These are phyloP conservation scores for Trametes villosa DNA, from an alignment of 768 basidiomycete species.

Conservation along the genomic window DNA sequence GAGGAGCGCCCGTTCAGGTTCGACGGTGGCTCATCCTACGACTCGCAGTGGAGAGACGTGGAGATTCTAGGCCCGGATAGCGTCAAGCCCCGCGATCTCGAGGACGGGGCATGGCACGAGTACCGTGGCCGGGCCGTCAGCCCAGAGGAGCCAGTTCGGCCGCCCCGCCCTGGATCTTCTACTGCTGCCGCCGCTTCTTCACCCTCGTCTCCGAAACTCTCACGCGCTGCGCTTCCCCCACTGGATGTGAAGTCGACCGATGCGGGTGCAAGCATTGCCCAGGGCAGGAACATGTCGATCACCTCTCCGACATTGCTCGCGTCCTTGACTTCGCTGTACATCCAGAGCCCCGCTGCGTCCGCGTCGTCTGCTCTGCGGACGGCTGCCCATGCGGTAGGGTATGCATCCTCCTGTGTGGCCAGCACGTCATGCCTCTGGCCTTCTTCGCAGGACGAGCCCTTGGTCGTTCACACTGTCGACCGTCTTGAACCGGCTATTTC, in stretches of 20 bases:
- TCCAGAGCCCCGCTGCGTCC: conserved; percentile 10
- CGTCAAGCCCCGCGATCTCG: conserved; percentile 47
- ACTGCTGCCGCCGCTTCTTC: conserved; percentile 12
- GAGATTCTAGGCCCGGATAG: conserved; percentile 52
- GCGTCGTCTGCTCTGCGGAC: background rate
- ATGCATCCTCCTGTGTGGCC: background rate
- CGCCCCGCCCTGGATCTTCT: conserved; percentile 15
- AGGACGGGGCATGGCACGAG: conserved; percentile 40
- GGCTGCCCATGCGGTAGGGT: background rate
- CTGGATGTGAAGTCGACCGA: conserved; percentile 14
- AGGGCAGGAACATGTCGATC: conserved; percentile 17
- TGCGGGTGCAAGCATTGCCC: background rate
- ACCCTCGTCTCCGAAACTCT: conserved; percentile 13
- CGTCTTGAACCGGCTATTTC: conserved; percentile 65
- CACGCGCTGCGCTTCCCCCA: conserved; percentile 12
- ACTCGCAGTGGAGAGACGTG: conserved; percentile 46
- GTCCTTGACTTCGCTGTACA: conserved; percentile 23
- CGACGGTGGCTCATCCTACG: conserved; percentile 5
- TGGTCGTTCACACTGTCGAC: conserved; percentile 66
- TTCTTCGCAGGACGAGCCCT: conserved; percentile 36
- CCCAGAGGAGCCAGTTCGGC: conserved; percentile 16
- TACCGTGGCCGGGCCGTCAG: conserved; percentile 16
- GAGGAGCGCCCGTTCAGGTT: conserved; percentile 9
- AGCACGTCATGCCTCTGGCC: background rate
- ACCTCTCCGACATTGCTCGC: conserved; percentile 23